phyloP scores from a whole-genome alignment of 352 stramenopile species.

The Pythium dissotocum region DNA sequence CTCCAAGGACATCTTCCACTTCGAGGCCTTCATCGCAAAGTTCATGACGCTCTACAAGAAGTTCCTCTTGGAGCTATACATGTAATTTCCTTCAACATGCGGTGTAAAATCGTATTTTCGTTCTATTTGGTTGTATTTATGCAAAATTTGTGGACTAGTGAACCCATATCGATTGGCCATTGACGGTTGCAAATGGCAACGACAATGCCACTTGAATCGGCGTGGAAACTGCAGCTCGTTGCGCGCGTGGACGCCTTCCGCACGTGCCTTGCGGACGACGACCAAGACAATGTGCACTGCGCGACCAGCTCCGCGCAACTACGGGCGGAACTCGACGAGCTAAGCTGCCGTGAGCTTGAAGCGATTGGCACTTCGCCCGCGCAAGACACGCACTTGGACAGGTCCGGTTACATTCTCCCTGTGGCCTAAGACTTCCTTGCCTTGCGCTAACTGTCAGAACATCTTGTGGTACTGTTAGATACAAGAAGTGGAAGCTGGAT shows the following conservation, averaged over 20 bases:
- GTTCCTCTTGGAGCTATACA: slow-evolving; percentile 95
- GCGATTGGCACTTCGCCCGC: neutral
- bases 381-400: slow-evolving; percentile 42
- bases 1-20: slow-evolving; percentile 99
- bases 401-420: slow-evolving; percentile 21
- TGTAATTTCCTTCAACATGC: slow-evolving; percentile 38
- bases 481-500: slow-evolving; percentile 67
- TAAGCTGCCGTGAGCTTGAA: neutral
- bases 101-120: neutral
- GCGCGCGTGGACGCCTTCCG: slow-evolving; percentile 19
- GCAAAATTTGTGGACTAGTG: neutral
- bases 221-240: slow-evolving; percentile 25
- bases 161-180: slow-evolving; percentile 28
- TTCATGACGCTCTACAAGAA: slow-evolving; percentile 99
- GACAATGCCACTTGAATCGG: neutral
- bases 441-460: neutral
- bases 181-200: neutral
- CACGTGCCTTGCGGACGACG: slow-evolving; percentile 11
- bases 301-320: slow-evolving; percentile 1
- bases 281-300: slow-evolving; percentile 4
- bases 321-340: neutral
- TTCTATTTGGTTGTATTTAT: neutral
- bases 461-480: slow-evolving; percentile 28
- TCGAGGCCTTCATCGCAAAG: slow-evolving; percentile 99
- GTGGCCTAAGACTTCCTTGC: neutral